Percentiles rank a stretch among this genome's conserved stretches.
phyloP scores from a whole-genome alignment of 805 yeast genomes.

The Candida fluviatilis region DNA sequence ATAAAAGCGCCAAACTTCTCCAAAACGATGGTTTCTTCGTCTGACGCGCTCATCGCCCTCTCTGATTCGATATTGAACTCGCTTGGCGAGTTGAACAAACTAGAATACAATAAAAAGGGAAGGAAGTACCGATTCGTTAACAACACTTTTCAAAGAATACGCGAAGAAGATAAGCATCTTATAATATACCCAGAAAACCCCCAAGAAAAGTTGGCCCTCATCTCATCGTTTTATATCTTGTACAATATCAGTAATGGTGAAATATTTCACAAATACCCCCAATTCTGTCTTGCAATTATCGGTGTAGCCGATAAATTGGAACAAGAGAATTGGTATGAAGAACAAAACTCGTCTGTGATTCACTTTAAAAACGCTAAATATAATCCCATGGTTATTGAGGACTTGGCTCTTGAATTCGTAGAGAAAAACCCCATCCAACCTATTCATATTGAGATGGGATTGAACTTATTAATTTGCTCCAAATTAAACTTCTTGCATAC shows the following conservation, averaged over 20 bases:
- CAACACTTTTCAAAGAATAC: constrained; percentile 45
- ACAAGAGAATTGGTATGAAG: constrained; percentile 46
- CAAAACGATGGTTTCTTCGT: constrained; percentile 15
- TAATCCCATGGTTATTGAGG: constrained; percentile 23
- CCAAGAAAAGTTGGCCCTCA: constrained; percentile 29
- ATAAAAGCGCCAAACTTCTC: too few species aligned
- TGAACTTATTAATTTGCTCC: constrained; percentile 40
- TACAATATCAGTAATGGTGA: constrained; percentile 31
- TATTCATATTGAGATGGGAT: constrained; percentile 39
- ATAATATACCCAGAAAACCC: constrained; percentile 31
- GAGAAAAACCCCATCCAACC: constrained; percentile 18
- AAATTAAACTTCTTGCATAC: constrained; percentile 52
- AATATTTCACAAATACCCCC: constrained; percentile 30
- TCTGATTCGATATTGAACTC: constrained; percentile 33
- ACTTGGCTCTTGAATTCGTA: constrained; percentile 32
- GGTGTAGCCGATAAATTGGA: constrained; percentile 51
- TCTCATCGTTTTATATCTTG: constrained; percentile 43
- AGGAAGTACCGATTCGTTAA: constrained; percentile 46
- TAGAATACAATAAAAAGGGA: constrained; percentile 41
- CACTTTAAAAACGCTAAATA: constrained; percentile 29
- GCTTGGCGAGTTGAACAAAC: constrained; percentile 28
- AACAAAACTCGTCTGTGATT: constrained; percentile 39
- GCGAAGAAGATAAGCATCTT: constrained; percentile 47
- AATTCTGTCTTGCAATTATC: constrained; percentile 44
- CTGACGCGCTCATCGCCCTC: constrained; percentile 34